A percentile compares a stretch with the other conserved stretches of the same genome.
Conservation (phyloP, 2,329 filamentous ascomycete genomes). For the Didymella arachidicola region DNA sequence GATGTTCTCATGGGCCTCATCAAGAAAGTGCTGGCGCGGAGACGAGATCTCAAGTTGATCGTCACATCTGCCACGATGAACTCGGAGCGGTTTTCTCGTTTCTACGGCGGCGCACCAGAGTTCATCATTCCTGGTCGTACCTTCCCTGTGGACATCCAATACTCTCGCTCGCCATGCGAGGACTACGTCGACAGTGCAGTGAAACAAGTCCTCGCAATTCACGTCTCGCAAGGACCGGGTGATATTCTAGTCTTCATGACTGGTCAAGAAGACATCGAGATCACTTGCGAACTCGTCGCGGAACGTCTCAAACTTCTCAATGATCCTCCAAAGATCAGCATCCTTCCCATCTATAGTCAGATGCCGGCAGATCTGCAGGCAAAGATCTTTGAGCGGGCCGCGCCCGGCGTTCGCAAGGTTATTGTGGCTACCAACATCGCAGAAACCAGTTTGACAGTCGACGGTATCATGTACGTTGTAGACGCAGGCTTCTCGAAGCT, state of each 20-base stretch:
- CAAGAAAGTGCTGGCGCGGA: constrained; percentile 91
- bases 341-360: constrained; percentile 97
- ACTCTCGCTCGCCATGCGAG: constrained; percentile 91
- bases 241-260: constrained; percentile 99
- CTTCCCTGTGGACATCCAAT: constrained; percentile 97
- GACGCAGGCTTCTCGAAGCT: constrained; percentile 96
- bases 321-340: constrained; percentile 91
- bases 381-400: constrained; percentile 93
- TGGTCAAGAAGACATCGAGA: constrained; percentile 97
- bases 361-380: constrained; percentile 98
- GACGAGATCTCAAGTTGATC: constrained; percentile 92
- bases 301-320: constrained; percentile 89
- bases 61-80: constrained; percentile 99
- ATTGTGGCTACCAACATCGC: constrained; percentile 99
- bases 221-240: constrained; percentile 90
- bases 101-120: constrained; percentile 94
- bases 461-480: constrained; percentile 99
- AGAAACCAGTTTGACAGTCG: constrained; percentile 95
- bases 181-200: constrained; percentile 98
- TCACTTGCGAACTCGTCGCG: constrained; percentile 90
- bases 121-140: constrained; percentile 96
- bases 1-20: constrained; percentile 97
- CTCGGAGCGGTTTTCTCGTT: constrained; percentile 91
- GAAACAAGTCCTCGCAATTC: constrained; percentile 93
- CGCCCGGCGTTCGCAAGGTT: constrained; percentile 91